phyloP scores from a whole-genome alignment of 495 filamentous ascomycete genomes.

The Aspergillus panamensis region DNA sequence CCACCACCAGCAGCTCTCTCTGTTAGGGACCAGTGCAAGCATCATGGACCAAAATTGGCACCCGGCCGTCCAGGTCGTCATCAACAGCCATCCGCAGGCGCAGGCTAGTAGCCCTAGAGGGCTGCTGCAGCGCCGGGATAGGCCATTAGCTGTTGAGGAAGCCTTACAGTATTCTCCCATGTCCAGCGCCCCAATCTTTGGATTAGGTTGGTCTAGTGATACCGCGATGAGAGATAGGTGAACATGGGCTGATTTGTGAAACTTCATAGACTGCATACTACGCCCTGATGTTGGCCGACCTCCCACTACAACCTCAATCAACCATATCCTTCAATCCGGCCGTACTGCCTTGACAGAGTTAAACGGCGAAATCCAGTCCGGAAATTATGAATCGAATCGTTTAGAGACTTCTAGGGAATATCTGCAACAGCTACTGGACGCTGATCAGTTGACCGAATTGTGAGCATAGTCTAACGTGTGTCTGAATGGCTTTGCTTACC shows the following conservation, averaged over 20 bases:
- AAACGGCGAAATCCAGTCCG: conserved; percentile 39
- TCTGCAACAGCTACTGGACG: conserved; percentile 65
- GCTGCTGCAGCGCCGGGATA: conserved; percentile 28
- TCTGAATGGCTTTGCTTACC: conserved; percentile 20
- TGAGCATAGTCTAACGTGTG: conserved; percentile 39
- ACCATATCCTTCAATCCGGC: conserved; percentile 44
- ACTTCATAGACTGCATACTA: conserved; percentile 36
- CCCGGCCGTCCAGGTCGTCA: conserved; percentile 45
- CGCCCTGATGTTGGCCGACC: conserved; percentile 43
- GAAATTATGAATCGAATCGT: conserved; percentile 37
- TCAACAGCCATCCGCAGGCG: conserved; percentile 38
- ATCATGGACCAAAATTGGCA: conserved; percentile 44
- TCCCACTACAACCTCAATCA: conserved; percentile 42
- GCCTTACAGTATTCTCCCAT: conserved; percentile 90
- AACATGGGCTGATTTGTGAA: conserved; percentile 22
- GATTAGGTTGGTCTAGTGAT: conserved; percentile 55
- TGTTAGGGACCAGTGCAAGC: conserved; percentile 14
- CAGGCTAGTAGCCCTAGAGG: conserved; percentile 29
- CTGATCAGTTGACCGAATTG: conserved; percentile 68
- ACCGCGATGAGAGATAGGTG: conserved; percentile 17
- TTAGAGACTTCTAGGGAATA: conserved; percentile 54
- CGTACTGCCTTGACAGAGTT: conserved; percentile 41
- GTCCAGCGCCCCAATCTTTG: conserved; percentile 83
- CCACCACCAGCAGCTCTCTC: conserved; percentile 19
- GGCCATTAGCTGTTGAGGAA: conserved; percentile 67